These are phyloP conservation scores for Medicago truncatula DNA, from an alignment of 306 rosid species.

Conservation along the genomic window DNA sequence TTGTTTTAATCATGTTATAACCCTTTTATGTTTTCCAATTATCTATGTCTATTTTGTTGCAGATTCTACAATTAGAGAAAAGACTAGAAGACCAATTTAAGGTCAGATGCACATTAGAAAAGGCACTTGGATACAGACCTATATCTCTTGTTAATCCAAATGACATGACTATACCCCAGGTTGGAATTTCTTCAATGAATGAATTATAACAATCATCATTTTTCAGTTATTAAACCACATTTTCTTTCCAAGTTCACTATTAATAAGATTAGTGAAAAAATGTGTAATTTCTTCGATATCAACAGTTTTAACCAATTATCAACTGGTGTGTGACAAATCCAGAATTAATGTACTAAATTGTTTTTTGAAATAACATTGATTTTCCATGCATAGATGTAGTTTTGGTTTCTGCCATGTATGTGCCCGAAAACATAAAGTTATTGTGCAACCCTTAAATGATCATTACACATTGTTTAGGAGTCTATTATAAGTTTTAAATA, in stretches of 20 bases:
- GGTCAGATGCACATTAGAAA: conserved; percentile 77
- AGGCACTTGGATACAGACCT: conserved; percentile 73
- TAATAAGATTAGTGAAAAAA: not conserved
- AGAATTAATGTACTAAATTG: not conserved
- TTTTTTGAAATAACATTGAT: conserved; percentile 1
- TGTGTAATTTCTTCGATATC: conserved; percentile 22
- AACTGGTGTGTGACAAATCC: not conserved
- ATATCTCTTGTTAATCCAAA: conserved; percentile 52
- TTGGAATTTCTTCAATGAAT: conserved; percentile 43
- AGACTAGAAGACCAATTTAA: conserved; percentile 77
- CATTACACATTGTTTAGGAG: too few relatives aligned
- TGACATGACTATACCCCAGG: conserved; percentile 68
- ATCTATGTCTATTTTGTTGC: conserved; percentile 37
- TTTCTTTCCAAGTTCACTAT: not conserved
- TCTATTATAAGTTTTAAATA: too few relatives aligned
- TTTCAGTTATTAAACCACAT: not conserved
- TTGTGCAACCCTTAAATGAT: too few relatives aligned
- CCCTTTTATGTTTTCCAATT: not conserved
- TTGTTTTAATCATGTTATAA: conserved; percentile 21
- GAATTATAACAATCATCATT: not conserved
- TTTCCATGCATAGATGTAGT: conserved; percentile 6
- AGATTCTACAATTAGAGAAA: conserved; percentile 84
- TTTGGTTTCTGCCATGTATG: not conserved
- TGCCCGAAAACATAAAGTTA: too few relatives aligned
- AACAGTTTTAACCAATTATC: not conserved